Conservation (phyloP, 2,329 filamentous ascomycete species). For the Aquanectria penicillioides region DNA sequence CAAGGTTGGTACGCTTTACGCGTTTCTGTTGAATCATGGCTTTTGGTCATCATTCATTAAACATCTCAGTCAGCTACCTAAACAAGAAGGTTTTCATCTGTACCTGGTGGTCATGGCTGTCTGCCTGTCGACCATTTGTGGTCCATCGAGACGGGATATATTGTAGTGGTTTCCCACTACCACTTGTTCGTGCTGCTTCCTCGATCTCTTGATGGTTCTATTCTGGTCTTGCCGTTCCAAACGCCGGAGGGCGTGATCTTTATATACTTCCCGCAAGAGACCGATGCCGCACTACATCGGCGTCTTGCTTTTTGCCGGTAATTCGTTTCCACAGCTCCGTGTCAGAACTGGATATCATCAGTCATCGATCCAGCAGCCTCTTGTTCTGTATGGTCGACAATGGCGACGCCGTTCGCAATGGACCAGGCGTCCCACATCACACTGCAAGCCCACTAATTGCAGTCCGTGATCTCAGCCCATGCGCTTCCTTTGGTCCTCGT, state of each 20-base stretch:
- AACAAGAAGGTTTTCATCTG: conserved; percentile 7
- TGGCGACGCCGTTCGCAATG: conserved; percentile 16
- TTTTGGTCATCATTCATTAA: conserved; percentile 3
- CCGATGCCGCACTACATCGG: conserved; percentile 13
- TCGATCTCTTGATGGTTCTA: conserved; percentile 1
- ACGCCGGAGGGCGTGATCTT: conserved; percentile 8
- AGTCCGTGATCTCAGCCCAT: conserved; percentile 23
- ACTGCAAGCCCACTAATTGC: conserved; percentile 29
- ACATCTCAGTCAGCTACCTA: conserved; percentile 14
- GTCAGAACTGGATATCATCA: conserved; percentile 21
- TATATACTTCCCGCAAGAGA: conserved; percentile 12
- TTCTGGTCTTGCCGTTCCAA: neutral
- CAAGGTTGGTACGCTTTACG: conserved; percentile 6
- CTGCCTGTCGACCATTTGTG: neutral
- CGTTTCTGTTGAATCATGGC: conserved; percentile 9
- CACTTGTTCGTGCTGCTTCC: neutral
- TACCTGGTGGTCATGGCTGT: conserved; percentile 13
- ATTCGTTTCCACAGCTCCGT: conserved; percentile 11
- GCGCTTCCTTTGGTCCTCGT: conserved; percentile 29
- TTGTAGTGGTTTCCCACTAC: neutral
- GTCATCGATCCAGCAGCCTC: conserved; percentile 19
- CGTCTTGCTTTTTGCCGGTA: conserved; percentile 13
- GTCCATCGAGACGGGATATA: neutral
- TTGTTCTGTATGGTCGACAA: conserved; percentile 19
- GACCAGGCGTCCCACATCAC: conserved; percentile 20